A percentile compares a stretch with the other conserved stretches of the same genome.
These are phyloP conservation scores for Apophysomyces sp. DNA, from an alignment of 371 early-diverging fungal species.

Conservation along the genomic window DNA sequence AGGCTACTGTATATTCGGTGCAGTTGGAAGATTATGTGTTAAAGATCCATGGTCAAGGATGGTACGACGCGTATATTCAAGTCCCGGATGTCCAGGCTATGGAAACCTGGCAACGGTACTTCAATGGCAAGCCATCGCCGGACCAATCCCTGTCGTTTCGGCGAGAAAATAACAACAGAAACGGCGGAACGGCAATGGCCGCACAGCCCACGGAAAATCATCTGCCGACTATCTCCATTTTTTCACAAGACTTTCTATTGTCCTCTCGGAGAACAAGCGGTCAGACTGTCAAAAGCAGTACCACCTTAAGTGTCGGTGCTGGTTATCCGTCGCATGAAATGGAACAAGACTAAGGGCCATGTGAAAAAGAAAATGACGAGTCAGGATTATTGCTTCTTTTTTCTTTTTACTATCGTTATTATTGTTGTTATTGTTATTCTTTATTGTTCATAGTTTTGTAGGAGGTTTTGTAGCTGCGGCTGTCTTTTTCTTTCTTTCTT, in stretches of 20 bases:
- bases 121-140: conserved; percentile 20
- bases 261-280: conserved; percentile 4
- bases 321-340: background rate
- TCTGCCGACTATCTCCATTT: background rate
- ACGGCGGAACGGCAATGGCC: background rate
- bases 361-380: background rate
- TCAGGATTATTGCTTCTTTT: background rate
- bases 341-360: background rate
- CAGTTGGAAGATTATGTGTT: conserved; percentile 52
- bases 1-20: conserved; percentile 44
- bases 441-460: conserved; percentile 2
- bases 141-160: background rate
- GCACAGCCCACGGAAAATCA: too few species aligned
- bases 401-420: background rate
- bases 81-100: conserved; percentile 46
- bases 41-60: conserved; percentile 48
- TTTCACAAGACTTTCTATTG: background rate
- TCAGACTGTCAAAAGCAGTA: background rate
- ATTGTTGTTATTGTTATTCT: background rate
- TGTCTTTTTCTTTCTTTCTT: background rate
- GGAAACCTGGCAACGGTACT: conserved; percentile 46
- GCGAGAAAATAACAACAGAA: background rate
- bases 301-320: background rate
- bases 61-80: conserved; percentile 53
- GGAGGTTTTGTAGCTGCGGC: background rate